phyloP scores from a whole-genome alignment of 2,329 filamentous ascomycete species.

The Botryotinia globosa region DNA sequence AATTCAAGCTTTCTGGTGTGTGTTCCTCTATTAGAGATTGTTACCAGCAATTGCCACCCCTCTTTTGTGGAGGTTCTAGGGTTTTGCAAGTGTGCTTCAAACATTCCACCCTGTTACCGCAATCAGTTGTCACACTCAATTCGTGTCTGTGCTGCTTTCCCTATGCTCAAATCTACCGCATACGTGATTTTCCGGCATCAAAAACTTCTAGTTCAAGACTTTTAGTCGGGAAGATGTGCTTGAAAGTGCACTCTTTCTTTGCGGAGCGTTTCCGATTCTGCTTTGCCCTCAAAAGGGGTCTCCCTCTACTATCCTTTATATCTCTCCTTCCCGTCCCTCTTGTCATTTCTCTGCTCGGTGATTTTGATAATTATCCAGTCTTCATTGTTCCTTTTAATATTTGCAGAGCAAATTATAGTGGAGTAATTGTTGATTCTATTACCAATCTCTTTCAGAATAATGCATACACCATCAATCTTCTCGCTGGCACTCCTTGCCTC shows the following conservation, averaged over 20 bases:
- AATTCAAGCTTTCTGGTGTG: background rate
- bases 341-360: background rate
- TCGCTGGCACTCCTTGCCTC: slow-evolving; percentile 3
- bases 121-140: background rate
- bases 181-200: background rate
- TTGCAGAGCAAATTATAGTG: slow-evolving; percentile 15
- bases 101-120: background rate
- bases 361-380: slow-evolving; percentile 12
- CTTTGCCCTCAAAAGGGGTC: background rate
- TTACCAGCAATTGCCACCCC: background rate
- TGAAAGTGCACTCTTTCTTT: background rate
- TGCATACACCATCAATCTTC: slow-evolving; percentile 16
- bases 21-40: background rate
- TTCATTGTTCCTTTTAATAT: slow-evolving; percentile 2
- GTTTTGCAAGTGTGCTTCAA: background rate
- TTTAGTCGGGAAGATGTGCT: background rate
- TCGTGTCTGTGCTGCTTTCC: background rate
- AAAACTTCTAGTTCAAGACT: background rate
- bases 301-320: background rate
- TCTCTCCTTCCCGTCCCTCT: background rate
- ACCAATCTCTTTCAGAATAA: slow-evolving; percentile 8
- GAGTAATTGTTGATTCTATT: slow-evolving; percentile 19
- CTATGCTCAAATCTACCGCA: background rate
- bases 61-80: background rate
- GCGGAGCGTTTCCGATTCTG: slow-evolving; percentile 5